Evolutionary conservation across 305 asterid species (phyloP), one percentile per base, ranked within the genome.

Genomic region (Monarda citriodora): DNA sequence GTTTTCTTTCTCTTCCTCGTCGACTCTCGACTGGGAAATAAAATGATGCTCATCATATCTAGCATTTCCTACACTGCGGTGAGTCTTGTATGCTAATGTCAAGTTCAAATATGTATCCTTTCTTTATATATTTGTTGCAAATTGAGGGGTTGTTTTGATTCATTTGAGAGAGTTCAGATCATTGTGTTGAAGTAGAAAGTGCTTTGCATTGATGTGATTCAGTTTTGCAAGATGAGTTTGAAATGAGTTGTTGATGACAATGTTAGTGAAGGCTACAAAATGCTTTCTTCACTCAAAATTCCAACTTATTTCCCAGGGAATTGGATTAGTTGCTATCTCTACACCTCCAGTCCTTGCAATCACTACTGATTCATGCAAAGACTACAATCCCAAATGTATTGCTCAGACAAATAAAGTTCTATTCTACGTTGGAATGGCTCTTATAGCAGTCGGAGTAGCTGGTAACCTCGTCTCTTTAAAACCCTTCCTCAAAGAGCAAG

Each of bases 401-500:
- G 83, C 84, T 22, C 75, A 36, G 7, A 64, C 77, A 0, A 90
- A 86, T 34, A 78, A 75, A 36, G 73, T 56, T 8, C 71, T 84
- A 5, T 89, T 89, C 68, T 89, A 78, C 63, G 59, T 74, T 7
- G 84, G 91, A 25, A 76, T 89, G 83, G 72, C 75, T n/a, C 44
- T 86, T 20, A n/a, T 84, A 53, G 82, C 80, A 3, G 65, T 80
- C 2, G 95, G 97, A 49, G 64, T 64, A 8, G 70, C 87, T 2
- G 89, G 93, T 20, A 69, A 82, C 74, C 46, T 58, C 15, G 82
- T 75, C 53, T 78, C 95, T 0, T 54, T 82, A 3, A 50, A 54
- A 2, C 72, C 83, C 34, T 75, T 83, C 40, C 66, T 73, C 2
- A 46, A 50, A 0, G 78, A 79, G 56, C 89, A 83, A 38, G 8